Evolutionary conservation across 208 protist species (phyloP).

Genomic region (Acanthamoeba healyi): DNA sequence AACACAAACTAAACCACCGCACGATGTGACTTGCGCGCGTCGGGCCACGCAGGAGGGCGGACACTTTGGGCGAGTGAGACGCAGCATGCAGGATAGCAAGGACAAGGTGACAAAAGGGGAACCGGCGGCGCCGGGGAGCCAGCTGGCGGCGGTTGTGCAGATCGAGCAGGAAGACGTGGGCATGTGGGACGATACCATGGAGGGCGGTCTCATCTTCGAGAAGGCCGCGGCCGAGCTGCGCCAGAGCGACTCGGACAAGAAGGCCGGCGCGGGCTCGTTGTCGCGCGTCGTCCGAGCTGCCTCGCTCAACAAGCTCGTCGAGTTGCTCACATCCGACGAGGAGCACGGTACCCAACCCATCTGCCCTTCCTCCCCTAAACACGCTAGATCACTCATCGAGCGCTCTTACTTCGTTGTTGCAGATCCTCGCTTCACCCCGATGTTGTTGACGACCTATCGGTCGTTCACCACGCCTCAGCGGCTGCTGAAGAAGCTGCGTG

Average conservation of each 20-base stretch:
- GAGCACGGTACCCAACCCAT: conserved; percentile 35
- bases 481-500: conserved; percentile 66
- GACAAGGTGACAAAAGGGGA: neutral
- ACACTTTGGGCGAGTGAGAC: neutral
- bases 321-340: conserved; percentile 62
- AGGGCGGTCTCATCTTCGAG: neutral
- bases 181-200: neutral
- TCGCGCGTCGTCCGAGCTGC: conserved; percentile 31
- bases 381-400: too few species aligned
- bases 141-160: neutral
- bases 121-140: too few species aligned
- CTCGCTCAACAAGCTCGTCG: conserved; percentile 76
- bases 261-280: neutral
- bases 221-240: neutral
- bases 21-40: too few species aligned
- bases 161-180: neutral
- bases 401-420: too few species aligned
- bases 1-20: too few species aligned
- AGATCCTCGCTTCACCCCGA: conserved; percentile 19
- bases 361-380: too few species aligned
- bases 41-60: neutral
- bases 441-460: conserved; percentile 69
- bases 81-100: neutral
- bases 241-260: neutral
- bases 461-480: conserved; percentile 58